Conservation (phyloP, 148 eudicot genomes). For the Salicornia ramosissima region DNA sequence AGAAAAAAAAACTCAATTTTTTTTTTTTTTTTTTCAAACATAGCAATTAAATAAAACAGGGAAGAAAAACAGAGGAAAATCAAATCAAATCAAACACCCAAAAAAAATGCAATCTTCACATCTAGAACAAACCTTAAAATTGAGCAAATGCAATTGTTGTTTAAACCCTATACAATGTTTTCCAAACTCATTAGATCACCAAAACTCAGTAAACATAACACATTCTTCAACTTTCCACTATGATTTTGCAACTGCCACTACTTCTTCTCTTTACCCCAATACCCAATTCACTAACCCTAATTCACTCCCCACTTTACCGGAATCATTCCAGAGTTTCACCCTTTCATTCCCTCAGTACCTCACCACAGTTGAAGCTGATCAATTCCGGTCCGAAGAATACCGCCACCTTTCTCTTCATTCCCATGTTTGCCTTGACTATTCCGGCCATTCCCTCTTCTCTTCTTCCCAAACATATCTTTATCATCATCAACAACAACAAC, state of each 20-base stretch:
- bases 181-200: conserved; percentile 18
- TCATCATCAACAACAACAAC: conserved; percentile 14
- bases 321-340: conserved; percentile 38
- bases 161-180: conserved; percentile 22
- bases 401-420: conserved; percentile 40
- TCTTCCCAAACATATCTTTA: conserved; percentile 26
- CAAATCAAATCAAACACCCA: not conserved
- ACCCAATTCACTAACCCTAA: conserved; percentile 64
- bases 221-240: conserved; percentile 29
- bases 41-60: not conserved
- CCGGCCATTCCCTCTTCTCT: conserved; percentile 68
- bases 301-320: conserved; percentile 48
- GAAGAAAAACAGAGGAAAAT: not conserved
- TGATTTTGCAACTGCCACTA: conserved; percentile 46
- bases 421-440: conserved; percentile 67
- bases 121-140: conserved; percentile 33
- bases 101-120: conserved; percentile 41
- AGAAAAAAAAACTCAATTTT: too few species aligned
- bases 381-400: conserved; percentile 47
- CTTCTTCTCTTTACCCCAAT: conserved; percentile 52
- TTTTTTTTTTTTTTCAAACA: too few species aligned
- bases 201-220: conserved; percentile 18
- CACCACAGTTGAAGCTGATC: conserved; percentile 49
- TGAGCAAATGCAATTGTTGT: conserved; percentile 42
- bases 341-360: conserved; percentile 47